phyloP scores from a whole-genome alignment of 2,329 filamentous ascomycete genomes.

The Xylaria polymorpha region DNA sequence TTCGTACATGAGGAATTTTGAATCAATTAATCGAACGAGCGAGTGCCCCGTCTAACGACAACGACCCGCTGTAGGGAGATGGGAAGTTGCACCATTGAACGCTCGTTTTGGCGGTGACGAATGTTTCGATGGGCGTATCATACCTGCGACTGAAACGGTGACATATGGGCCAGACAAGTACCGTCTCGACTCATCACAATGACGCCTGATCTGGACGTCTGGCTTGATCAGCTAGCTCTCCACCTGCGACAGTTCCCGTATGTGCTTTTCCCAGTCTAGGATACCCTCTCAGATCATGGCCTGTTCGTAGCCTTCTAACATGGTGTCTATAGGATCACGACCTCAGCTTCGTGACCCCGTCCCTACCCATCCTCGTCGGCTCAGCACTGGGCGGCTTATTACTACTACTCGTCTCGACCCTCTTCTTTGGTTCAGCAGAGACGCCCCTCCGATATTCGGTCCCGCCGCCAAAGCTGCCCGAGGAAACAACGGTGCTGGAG shows the following conservation, averaged over 20 bases:
- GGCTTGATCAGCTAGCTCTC: constrained; percentile 43
- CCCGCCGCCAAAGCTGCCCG: constrained; percentile 69
- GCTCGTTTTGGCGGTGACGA: constrained; percentile 21
- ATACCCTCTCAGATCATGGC: background rate
- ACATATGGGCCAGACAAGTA: background rate
- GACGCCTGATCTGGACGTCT: constrained; percentile 45
- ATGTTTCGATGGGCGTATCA: constrained; percentile 24
- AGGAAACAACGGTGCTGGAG: constrained; percentile 67
- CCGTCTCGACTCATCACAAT: constrained; percentile 35
- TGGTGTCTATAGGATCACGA: constrained; percentile 38
- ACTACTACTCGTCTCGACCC: constrained; percentile 42
- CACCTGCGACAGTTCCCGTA: constrained; percentile 49
- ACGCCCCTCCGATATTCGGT: constrained; percentile 69
- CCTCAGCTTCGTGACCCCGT: constrained; percentile 29
- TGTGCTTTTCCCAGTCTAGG: constrained; percentile 17
- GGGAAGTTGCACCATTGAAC: constrained; percentile 34
- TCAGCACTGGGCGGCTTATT: constrained; percentile 39
- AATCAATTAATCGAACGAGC: background rate
- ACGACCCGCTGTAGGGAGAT: background rate
- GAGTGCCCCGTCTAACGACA: background rate
- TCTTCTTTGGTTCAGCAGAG: constrained; percentile 46
- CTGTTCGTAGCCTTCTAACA: constrained; percentile 22
- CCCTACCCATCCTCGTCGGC: constrained; percentile 37
- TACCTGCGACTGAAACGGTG: constrained; percentile 10
- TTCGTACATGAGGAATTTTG: too few relatives aligned